phyloP scores from a whole-genome alignment of 2,329 filamentous ascomycete genomes.

The Phyllosticta paracitricarpa region DNA sequence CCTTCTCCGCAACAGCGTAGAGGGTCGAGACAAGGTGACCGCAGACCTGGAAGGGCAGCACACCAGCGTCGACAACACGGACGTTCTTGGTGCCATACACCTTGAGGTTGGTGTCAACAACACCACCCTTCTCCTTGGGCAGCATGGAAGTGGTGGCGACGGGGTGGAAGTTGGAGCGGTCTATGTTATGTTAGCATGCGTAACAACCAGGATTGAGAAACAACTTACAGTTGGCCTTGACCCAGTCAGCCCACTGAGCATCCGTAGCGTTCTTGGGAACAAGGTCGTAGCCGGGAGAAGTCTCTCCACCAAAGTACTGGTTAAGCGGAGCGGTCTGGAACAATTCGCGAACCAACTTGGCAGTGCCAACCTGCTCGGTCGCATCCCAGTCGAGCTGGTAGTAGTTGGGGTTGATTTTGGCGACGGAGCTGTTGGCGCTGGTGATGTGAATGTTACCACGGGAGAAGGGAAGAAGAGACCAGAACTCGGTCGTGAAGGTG shows the following conservation, averaged over 20 bases:
- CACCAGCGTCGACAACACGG: slow-evolving; percentile 13
- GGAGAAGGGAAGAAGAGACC: slow-evolving; percentile 29
- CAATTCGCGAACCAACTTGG: slow-evolving; percentile 23
- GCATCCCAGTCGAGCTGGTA: slow-evolving; percentile 33
- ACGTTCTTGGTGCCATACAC: slow-evolving; percentile 19
- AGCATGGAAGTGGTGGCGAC: slow-evolving; percentile 8
- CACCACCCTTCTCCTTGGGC: slow-evolving; percentile 16
- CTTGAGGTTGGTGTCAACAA: slow-evolving; percentile 19
- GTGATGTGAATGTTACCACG: slow-evolving; percentile 25
- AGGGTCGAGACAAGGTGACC: slow-evolving; percentile 8
- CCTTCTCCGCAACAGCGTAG: slow-evolving; percentile 13
- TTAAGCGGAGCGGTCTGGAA: slow-evolving; percentile 20
- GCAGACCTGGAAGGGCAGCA: slow-evolving; percentile 12
- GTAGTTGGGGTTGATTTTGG: slow-evolving; percentile 34
- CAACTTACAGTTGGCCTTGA: slow-evolving; percentile 11
- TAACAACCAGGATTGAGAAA: background rate
- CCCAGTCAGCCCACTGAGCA: slow-evolving; percentile 18
- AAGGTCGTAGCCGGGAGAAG: slow-evolving; percentile 15
- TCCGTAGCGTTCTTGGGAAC: slow-evolving; percentile 17
- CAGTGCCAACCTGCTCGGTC: slow-evolving; percentile 24
- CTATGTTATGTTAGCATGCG: background rate
- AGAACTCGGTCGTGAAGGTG: slow-evolving; percentile 27
- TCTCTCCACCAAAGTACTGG: slow-evolving; percentile 15
- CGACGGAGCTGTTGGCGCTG: slow-evolving; percentile 15
- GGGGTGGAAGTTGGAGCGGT: slow-evolving; percentile 11